These are phyloP conservation scores for Myriosclerotinia scirpicola DNA, from an alignment of 2,329 filamentous ascomycete species.

Conservation along the genomic window DNA sequence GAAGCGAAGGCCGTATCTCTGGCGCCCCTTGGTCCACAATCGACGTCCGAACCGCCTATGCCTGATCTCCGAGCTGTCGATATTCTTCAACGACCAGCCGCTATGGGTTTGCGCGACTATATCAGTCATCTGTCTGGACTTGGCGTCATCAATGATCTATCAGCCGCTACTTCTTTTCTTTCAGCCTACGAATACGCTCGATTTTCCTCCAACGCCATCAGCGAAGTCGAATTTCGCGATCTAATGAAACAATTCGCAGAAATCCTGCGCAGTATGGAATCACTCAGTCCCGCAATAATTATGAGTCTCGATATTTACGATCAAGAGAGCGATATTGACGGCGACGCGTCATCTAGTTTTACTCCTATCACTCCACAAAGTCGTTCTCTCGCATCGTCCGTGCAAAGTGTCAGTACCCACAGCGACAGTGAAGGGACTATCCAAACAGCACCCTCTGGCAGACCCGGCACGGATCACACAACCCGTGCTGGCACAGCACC, in stretches of 20 bases:
- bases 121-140: constrained; percentile 67
- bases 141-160: constrained; percentile 59
- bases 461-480: constrained; percentile 25
- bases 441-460: constrained; percentile 34
- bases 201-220: constrained; percentile 71
- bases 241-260: constrained; percentile 85
- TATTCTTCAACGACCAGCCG: constrained; percentile 66
- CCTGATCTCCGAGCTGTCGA: constrained; percentile 68
- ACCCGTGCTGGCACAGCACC: constrained; percentile 34
- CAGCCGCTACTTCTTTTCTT: constrained; percentile 62
- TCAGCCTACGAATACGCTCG: constrained; percentile 78
- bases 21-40: constrained; percentile 57
- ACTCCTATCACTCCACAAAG: constrained; percentile 31
- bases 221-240: constrained; percentile 68
- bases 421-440: constrained; percentile 38
- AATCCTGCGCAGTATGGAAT: constrained; percentile 72
- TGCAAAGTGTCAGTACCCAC: constrained; percentile 29
- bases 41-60: constrained; percentile 44
- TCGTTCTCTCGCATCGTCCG: constrained; percentile 34
- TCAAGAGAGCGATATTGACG: constrained; percentile 37
- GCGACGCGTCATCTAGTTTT: constrained; percentile 31
- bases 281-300: constrained; percentile 38
- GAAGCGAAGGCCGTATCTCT: constrained; percentile 92
- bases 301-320: constrained; percentile 30
- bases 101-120: constrained; percentile 79